Evolutionary conservation across 2,329 filamentous ascomycete species (phyloP), one percentile per base, ranked within the genome.

Genomic region (Aspergillus japonicus): DNA sequence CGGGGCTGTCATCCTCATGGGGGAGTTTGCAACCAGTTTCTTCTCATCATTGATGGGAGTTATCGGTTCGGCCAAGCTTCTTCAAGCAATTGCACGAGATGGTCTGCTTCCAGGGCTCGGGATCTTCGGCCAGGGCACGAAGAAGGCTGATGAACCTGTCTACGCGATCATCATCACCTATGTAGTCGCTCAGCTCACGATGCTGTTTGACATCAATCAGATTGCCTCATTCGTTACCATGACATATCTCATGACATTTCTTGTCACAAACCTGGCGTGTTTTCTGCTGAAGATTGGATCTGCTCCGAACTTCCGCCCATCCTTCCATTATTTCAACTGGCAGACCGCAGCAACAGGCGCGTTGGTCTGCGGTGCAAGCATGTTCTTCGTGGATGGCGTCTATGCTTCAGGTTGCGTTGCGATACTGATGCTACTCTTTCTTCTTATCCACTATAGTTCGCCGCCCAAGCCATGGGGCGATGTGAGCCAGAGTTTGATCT

Each of bases 161-260:
- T 82, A 87, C 66, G 91, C 92, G 4, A 89, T 96, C 55, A 74
- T 94, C 21, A 75, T 92, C 35, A 95, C 91, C 0, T 94, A 89
- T 69, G 65, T 84, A 3, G 84, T 94, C 58, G 87, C 91, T 0
- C 92, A 96, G 71, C 64, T 93, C 29, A 91, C 91, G 0, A 88
- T 96, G 75, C 83, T 96, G 54, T 89, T 90, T 49, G 87, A 96
- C 69, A 85, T 96, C 65, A 95, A 96, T 72, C 89, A 91, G 70
- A 96, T 96, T 67, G 92, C 92, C 5, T 94, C 91, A 0, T 87
- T 96, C 59, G 91, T 96, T 50, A 94, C 92, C 2, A 96, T 96
- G 90, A 90, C 90, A 16, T 96, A 95, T 71, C 85, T 95, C 69
- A 94, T 96, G 89, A 96, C 92, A 0, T 96, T 96, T 69, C 85